phyloP scores from a whole-genome alignment of 1,284 basidiomycete species.

The Fomitopsis schrenkii region DNA sequence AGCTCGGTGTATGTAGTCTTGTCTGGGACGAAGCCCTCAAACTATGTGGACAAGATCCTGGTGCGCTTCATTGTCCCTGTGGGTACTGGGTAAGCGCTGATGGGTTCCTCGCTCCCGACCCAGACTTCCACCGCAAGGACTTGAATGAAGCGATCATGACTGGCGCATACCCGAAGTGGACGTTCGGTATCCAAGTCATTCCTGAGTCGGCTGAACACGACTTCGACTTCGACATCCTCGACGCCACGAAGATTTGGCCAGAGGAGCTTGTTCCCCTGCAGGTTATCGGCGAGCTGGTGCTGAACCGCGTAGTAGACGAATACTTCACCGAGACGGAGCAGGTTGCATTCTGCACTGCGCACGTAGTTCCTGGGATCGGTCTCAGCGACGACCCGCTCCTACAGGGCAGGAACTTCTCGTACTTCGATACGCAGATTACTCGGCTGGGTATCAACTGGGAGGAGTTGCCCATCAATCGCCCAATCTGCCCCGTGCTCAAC shows the following conservation, averaged over 20 bases:
- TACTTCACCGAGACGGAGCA: slow-evolving; percentile 85
- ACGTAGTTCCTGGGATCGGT: slow-evolving; percentile 82
- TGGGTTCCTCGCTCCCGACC: not conserved
- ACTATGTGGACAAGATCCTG: slow-evolving; percentile 75
- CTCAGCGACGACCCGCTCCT: slow-evolving; percentile 80
- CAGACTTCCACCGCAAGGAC: slow-evolving; percentile 80
- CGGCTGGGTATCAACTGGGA: slow-evolving; percentile 75
- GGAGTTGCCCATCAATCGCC: slow-evolving; percentile 77
- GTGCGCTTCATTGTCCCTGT: slow-evolving; percentile 21
- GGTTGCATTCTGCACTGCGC: slow-evolving; percentile 78
- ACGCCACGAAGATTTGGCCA: slow-evolving; percentile 83
- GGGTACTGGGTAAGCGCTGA: slow-evolving; percentile 3
- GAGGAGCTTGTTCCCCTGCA: slow-evolving; percentile 74
- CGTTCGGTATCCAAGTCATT: slow-evolving; percentile 74
- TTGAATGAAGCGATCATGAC: slow-evolving; percentile 72
- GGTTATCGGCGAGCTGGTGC: slow-evolving; percentile 70
- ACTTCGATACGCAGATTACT: slow-evolving; percentile 77
- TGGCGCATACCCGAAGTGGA: slow-evolving; percentile 71
- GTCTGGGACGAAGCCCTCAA: slow-evolving; percentile 87
- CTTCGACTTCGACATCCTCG: slow-evolving; percentile 82
- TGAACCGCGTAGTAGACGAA: slow-evolving; percentile 67
- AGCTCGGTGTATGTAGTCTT: slow-evolving; percentile 81
- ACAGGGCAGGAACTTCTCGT: slow-evolving; percentile 80
- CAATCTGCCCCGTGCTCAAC: slow-evolving; percentile 77
- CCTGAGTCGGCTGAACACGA: slow-evolving; percentile 62